Base-by-base conservation (phyloP, 352 stramenopile species). In the Globisporangium ultimum region DNA sequence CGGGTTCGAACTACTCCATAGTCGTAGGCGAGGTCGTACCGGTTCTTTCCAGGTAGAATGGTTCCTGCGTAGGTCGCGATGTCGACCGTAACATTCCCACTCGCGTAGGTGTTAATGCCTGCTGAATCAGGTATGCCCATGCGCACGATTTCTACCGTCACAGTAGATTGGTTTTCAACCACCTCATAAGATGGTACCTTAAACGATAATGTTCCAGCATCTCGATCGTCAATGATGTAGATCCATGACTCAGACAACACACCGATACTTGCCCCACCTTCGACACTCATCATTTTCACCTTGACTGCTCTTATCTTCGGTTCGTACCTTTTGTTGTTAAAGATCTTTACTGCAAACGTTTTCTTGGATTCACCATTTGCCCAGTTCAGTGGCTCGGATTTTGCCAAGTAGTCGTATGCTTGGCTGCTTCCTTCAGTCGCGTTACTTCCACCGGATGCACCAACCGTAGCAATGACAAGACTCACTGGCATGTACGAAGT, bases 181-280 rank as follows among this genome's bases (percentile, higher is more conserved):
- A 91, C 79, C n/a, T 81, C 64, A 58, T 91, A 91, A 47, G 75
- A 69, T 2, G 71, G 63, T 14, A 70, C 28, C 10, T 63, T 60
- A 48, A 91, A 91, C 15, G 79, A 88, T 0, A 91, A 51, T 18
- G 81, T 89, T 14, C 81, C 81, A 28, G 79, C 79, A 56, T 91
- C 81, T 34, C 81, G 78, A 59, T 91, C 81, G 46, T 91, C 81
- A 46, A 91, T 67, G 32, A 91, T 81, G 48, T 88, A 89, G 13
- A 91, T 71, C 77, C 73, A 85, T 50, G 83, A 78, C 18, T 84
- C 69, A 2, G 53, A 54, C 49, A 72, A 59, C 4, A 61, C 1
- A 15, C 76, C 77, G 47, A 89, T 89, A 15, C 61, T 68, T 2
- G 81, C 81, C 6, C 81, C 81, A 24, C 81, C 81, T 45, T 68